A percentile compares a stretch with the other conserved stretches of the same genome.
These are phyloP conservation scores for Geotrichum phurueaensis DNA, from an alignment of 1,139 yeast genomes.

Conservation along the genomic window DNA sequence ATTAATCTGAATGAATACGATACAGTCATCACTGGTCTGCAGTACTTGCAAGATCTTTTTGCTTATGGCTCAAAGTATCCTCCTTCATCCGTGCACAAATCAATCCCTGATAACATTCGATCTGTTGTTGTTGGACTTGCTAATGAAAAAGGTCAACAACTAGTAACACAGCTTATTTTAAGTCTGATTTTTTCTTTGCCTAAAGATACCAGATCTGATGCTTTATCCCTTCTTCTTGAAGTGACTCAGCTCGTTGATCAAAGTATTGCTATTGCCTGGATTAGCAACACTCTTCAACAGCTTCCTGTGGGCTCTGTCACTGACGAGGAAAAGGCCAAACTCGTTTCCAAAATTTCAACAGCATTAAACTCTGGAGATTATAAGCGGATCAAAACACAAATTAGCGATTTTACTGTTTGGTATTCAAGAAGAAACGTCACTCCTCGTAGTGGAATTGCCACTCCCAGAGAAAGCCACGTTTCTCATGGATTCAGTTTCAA, in stretches of 20 bases:
- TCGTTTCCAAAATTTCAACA: slow-evolving; percentile 49
- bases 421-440: slow-evolving; percentile 67
- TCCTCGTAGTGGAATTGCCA: slow-evolving; percentile 5
- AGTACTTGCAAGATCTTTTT: slow-evolving; percentile 69
- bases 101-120: slow-evolving; percentile 50
- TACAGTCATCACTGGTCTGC: slow-evolving; percentile 64
- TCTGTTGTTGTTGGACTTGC: slow-evolving; percentile 43
- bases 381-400: slow-evolving; percentile 62
- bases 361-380: slow-evolving; percentile 67
- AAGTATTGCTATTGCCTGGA: slow-evolving; percentile 50
- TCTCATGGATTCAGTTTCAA: slow-evolving; percentile 3
- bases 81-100: slow-evolving; percentile 64
- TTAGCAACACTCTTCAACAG: slow-evolving; percentile 47
- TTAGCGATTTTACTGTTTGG: slow-evolving; percentile 76
- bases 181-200: slow-evolving; percentile 74
- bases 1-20: slow-evolving; percentile 61
- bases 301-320: slow-evolving; percentile 59
- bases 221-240: slow-evolving; percentile 66
- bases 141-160: slow-evolving; percentile 49
- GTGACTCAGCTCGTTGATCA: slow-evolving; percentile 50
- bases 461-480: slow-evolving; percentile 1
- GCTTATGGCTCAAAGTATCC: slow-evolving; percentile 81
- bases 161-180: slow-evolving; percentile 50
- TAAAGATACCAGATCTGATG: slow-evolving; percentile 63
- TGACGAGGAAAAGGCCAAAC: slow-evolving; percentile 56